These are phyloP conservation scores for Ulota crispa DNA, from an alignment of 225 moss, liverwort and hornwort genomes.

Conservation along the genomic window DNA sequence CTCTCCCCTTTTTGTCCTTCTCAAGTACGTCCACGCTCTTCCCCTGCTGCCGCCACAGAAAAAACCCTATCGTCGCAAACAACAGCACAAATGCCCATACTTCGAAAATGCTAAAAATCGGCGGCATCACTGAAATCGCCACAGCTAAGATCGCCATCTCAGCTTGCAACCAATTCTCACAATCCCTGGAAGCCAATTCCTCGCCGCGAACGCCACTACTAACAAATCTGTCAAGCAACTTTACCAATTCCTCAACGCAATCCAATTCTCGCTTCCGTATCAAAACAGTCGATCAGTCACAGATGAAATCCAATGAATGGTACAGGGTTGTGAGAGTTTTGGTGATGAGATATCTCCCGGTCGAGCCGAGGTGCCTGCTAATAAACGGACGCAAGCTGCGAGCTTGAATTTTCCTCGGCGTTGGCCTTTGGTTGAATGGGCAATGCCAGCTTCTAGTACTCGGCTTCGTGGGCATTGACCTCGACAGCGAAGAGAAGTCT, in stretches of 20 bases:
- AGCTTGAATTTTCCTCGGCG: neutral
- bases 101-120: slow-evolving; percentile 51
- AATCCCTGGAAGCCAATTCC: neutral
- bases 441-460: neutral
- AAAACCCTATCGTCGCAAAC: slow-evolving; percentile 33
- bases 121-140: slow-evolving; percentile 48
- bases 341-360: neutral
- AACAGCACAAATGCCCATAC: slow-evolving; percentile 47
- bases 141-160: slow-evolving; percentile 43
- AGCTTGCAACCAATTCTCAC: neutral
- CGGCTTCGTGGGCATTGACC: neutral
- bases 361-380: neutral
- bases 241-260: neutral
- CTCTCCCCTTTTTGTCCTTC: neutral
- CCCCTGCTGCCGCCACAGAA: slow-evolving; percentile 41
- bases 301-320: too few relatives aligned
- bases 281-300: too few relatives aligned
- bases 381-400: neutral
- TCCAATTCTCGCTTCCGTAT: neutral
- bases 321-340: neutral
- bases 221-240: neutral
- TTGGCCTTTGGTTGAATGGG: neutral
- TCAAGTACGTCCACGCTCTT: neutral
- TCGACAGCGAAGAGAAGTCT: neutral
- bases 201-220: neutral